Evolutionary conservation across 768 basidiomycete species (phyloP).

Genomic region (Hypsizygus marmoreus): DNA sequence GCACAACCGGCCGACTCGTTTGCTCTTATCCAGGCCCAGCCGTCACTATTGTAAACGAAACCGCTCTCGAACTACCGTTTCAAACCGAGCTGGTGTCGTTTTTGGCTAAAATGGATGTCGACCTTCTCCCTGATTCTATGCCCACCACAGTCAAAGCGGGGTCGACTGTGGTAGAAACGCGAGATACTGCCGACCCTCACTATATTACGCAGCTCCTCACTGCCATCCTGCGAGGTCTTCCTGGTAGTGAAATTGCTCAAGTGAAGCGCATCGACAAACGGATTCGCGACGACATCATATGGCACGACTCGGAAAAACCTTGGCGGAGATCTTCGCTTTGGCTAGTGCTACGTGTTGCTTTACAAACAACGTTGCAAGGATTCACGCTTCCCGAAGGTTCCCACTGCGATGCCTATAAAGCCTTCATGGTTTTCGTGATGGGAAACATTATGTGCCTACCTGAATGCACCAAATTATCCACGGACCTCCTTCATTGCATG

Average conservation of each 20-base stretch:
- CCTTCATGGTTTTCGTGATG: slow-evolving; percentile 46
- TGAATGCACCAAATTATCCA: slow-evolving; percentile 21
- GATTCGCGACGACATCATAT: slow-evolving; percentile 48
- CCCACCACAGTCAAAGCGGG: slow-evolving; percentile 40
- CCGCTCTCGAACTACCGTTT: slow-evolving; percentile 31
- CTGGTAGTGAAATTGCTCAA: slow-evolving; percentile 28
- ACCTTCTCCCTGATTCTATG: slow-evolving; percentile 33
- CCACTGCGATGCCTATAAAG: slow-evolving; percentile 38
- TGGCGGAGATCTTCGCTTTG: slow-evolving; percentile 56
- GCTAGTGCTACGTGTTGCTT: slow-evolving; percentile 47
- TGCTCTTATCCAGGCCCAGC: slow-evolving; percentile 50
- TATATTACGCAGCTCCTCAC: slow-evolving; percentile 52
- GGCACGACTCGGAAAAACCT: slow-evolving; percentile 36
- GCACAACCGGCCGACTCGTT: slow-evolving; percentile 40
- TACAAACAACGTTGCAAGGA: slow-evolving; percentile 38
- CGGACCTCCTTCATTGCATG: slow-evolving; percentile 39
- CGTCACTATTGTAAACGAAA: slow-evolving; percentile 31
- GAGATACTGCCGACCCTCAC: slow-evolving; percentile 44
- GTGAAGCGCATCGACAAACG: slow-evolving; percentile 40
- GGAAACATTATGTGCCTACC: slow-evolving; percentile 27
- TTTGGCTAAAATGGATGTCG: slow-evolving; percentile 37
- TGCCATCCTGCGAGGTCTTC: slow-evolving; percentile 42
- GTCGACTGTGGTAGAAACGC: slow-evolving; percentile 32
- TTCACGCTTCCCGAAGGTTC: not conserved
- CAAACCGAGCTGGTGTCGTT: slow-evolving; percentile 38